Base-by-base conservation (phyloP, 2,329 filamentous ascomycete genomes). In the Fusarium ambrosium region DNA sequence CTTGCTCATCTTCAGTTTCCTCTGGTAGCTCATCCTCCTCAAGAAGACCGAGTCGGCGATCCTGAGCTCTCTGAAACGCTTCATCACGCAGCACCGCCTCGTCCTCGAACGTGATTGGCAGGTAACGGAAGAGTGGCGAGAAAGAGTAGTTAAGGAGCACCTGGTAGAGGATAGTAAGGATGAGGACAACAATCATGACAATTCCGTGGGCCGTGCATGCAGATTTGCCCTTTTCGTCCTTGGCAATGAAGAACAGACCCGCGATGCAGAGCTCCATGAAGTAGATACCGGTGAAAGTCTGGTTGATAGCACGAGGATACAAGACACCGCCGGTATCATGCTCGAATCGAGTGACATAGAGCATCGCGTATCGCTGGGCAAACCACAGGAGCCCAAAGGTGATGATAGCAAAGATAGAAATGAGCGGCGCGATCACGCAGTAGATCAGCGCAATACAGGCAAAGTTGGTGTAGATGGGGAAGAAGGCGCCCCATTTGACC, bases 381-480 rank as follows among this genome's bases (percentile, higher is more conserved):
- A 98, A 88, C 95, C 95, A 99, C 74, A 98, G 92, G 0, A 99
- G 87, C 56, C 90, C 89, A 81, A 98, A 98, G 0, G 96, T 98
- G 81, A 98, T 91, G 78, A 98, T 91, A 77, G 97, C 96, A 85
- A 99, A 98, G 24, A 98, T 85, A 59, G 97, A 90, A 80, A 99
- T 98, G 14, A 99, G 86, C 0, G 97, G 97, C 1, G 97, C 92
- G 48, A 98, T 92, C 66, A 98, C 89, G 43, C 92, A 94, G 83
- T 98, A 99, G 43, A 98, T 92, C 48, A 98, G 83, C 2, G 91
- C 95, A 77, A 99, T 98, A 74, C 94, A 97, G 51, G 95, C 97
- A 77, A 99, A 94, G 80, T 98, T 98, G 65, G 97, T 98, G 83
- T 98, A 99, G 0, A 98, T 92, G 0, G 97, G 97, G 82, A 98